Percentiles rank a stretch among this genome's conserved stretches.
phyloP scores from a whole-genome alignment of 2,329 filamentous ascomycete genomes.

The Thelonectria discophora region DNA sequence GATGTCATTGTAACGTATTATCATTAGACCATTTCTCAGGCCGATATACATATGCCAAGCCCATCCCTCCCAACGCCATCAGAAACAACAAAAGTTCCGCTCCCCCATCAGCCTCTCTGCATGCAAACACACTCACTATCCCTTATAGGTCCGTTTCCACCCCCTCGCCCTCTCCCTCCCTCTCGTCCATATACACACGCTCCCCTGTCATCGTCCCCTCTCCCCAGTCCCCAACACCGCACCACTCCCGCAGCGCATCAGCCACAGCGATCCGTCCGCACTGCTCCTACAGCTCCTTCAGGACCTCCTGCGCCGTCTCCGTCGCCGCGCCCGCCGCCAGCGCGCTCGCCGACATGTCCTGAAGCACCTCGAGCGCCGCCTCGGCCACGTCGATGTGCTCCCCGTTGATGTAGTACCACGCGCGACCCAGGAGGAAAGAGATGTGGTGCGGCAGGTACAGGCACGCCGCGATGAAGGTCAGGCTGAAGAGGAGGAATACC shows the following conservation, averaged over 20 bases:
- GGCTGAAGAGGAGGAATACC: constrained; percentile 86
- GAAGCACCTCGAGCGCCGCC: constrained; percentile 46
- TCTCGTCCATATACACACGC: not conserved
- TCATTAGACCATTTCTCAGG: constrained; percentile 30
- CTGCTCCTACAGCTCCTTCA: constrained; percentile 47
- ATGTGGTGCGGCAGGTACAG: constrained; percentile 96
- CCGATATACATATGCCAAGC: not conserved
- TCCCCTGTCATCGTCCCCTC: not conserved
- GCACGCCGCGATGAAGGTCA: constrained; percentile 85
- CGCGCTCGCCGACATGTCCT: constrained; percentile 45
- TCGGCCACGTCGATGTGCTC: constrained; percentile 67
- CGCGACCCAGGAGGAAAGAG: constrained; percentile 80
- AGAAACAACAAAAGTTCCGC: not conserved
- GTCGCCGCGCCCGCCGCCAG: constrained; percentile 40
- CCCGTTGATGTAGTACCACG: constrained; percentile 95
- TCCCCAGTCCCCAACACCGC: not conserved
- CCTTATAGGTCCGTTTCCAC: not conserved
- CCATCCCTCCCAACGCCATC: constrained; percentile 15
- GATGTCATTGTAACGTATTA: constrained; percentile 18
- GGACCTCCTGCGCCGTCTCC: constrained; percentile 34
- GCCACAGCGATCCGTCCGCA: not conserved
- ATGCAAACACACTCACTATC: not conserved
- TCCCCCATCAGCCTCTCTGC: not conserved
- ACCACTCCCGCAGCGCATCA: not conserved
- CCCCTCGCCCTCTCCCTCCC: not conserved